Percentiles rank a stretch among this genome's conserved stretches.
Evolutionary conservation across 2,329 filamentous ascomycete genomes (phyloP).

Genomic region (Hymenoscyphus linearis): DNA sequence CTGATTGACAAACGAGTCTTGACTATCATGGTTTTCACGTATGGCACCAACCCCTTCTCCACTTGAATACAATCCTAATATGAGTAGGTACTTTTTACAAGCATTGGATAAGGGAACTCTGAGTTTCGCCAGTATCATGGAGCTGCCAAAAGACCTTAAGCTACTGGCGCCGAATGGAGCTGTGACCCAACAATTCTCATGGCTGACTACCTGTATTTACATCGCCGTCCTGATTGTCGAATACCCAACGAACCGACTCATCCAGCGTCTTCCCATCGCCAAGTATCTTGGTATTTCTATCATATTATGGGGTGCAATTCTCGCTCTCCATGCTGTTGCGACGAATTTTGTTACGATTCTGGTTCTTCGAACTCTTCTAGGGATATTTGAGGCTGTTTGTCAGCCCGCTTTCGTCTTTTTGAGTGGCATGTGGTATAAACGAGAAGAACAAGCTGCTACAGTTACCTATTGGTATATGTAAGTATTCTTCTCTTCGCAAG

Average conservation of each 20-base stretch:
- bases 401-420: conserved; percentile 64
- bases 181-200: conserved; percentile 40
- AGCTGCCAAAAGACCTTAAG: conserved; percentile 20
- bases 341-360: conserved; percentile 56
- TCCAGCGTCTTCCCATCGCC: conserved; percentile 34
- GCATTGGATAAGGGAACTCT: conserved; percentile 33
- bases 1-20: conserved; percentile 65
- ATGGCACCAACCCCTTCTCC: neutral
- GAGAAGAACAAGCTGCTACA: conserved; percentile 58
- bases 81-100: conserved; percentile 37
- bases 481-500: neutral
- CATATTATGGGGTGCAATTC: conserved; percentile 48
- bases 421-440: conserved; percentile 68
- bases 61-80: neutral
- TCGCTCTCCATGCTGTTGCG: conserved; percentile 57
- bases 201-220: conserved; percentile 29
- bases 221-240: conserved; percentile 31
- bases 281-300: conserved; percentile 32
- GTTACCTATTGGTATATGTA: conserved; percentile 42
- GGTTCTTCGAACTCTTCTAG: conserved; percentile 60
- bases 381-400: conserved; percentile 62
- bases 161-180: conserved; percentile 9
- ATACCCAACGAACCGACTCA: conserved; percentile 35
- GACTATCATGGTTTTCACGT: conserved; percentile 59
- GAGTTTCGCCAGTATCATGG: conserved; percentile 29